Percentiles rank a stretch among this genome's conserved stretches.
phyloP scores from a whole-genome alignment of 306 rosid genomes.

The Sicyos baderoa region DNA sequence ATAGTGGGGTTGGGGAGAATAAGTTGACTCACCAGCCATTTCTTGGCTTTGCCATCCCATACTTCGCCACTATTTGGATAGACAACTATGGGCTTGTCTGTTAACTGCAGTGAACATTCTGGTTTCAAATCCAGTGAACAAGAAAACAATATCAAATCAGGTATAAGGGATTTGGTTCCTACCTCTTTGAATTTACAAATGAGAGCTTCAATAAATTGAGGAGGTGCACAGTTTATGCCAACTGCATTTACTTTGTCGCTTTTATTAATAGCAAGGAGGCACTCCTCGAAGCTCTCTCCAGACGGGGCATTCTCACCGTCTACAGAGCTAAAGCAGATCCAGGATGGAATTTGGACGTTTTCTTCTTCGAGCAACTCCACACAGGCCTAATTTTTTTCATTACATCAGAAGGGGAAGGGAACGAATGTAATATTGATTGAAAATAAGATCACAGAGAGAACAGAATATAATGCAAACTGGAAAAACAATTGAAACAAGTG shows the following conservation, averaged over 20 bases:
- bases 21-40: conserved; percentile 63
- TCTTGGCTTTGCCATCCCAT: conserved; percentile 82
- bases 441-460: not conserved
- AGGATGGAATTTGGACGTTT: conserved; percentile 54
- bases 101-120: conserved; percentile 41
- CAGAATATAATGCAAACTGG: not conserved
- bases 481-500: not conserved
- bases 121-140: conserved; percentile 4
- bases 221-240: conserved; percentile 88
- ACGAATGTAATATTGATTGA: not conserved
- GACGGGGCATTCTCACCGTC: conserved; percentile 86
- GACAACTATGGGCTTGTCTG: conserved; percentile 60
- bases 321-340: conserved; percentile 79
- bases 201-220: conserved; percentile 61
- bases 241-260: conserved; percentile 59
- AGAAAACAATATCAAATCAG: not conserved
- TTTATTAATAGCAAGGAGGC: conserved; percentile 48
- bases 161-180: not conserved
- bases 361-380: conserved; percentile 82
- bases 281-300: conserved; percentile 71
- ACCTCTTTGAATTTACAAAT: conserved; percentile 63
- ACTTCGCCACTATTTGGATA: conserved; percentile 85
- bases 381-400: conserved; percentile 43
- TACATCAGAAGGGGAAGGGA: not conserved
- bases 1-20: conserved; percentile 1